phyloP scores from a whole-genome alignment of 1,284 basidiomycete species.

The Cutaneotrichosporon arboriforme region DNA sequence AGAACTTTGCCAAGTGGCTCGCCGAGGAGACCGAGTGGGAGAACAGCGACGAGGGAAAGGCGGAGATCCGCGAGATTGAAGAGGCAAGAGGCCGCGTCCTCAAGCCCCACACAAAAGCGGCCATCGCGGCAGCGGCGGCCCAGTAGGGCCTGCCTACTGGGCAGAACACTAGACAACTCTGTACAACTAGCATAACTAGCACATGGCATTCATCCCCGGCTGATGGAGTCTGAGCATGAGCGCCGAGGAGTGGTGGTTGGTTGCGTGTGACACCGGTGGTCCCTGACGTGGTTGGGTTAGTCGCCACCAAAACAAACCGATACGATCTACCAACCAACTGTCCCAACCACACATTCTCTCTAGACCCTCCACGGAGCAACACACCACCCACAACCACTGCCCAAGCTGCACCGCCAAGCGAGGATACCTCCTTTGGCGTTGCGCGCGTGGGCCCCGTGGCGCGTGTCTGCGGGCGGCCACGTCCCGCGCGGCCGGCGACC shows the following conservation, averaged over 20 bases:
- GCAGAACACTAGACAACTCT: not conserved
- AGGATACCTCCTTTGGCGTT: slow-evolving; percentile 1
- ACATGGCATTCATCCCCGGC: slow-evolving; percentile 4
- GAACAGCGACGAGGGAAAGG: slow-evolving; percentile 18
- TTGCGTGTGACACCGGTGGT: no score
- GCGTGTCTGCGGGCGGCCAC: no score
- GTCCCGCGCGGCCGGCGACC: no score
- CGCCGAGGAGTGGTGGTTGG: not conserved
- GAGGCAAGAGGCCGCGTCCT: slow-evolving; percentile 10
- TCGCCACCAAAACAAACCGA: no score
- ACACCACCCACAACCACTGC: not conserved
- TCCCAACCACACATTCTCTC: no score
- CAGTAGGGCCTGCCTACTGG: no score
- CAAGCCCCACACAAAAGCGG: not conserved
- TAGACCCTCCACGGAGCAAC: no score
- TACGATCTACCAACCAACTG: not conserved
- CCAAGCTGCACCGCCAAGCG: slow-evolving; percentile 1
- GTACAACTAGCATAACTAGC: slow-evolving; percentile 1
- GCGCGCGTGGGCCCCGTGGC: not conserved
- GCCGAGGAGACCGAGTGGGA: slow-evolving; percentile 17
- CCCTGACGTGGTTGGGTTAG: no score
- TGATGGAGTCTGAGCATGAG: not conserved
- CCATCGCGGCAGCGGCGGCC: not conserved
- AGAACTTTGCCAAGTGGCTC: slow-evolving; percentile 70
- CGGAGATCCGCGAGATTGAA: slow-evolving; percentile 12